Evolutionary conservation across 192 early-diverging fungal genomes (phyloP), one percentile per base, ranked within the genome.

Genomic region (Obelidium mucronatum): DNA sequence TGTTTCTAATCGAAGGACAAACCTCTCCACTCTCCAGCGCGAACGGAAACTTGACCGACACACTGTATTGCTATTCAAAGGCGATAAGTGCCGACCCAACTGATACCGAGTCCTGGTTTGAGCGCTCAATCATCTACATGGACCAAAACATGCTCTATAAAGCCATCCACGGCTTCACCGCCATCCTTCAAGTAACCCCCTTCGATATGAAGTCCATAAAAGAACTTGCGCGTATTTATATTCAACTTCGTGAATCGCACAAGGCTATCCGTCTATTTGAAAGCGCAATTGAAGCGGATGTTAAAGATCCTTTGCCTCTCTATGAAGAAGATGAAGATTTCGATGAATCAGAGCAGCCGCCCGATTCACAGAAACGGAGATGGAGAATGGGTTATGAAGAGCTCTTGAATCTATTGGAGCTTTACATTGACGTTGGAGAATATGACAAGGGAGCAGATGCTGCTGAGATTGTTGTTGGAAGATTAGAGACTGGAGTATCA

Each of bases 361-460:
- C 52, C 26, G n/a, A n/a, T n/a, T n/a, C n/a, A n/a, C n/a, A n/a
- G n/a, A 34, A 37, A 28, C 5, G 51, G 40, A 62, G 53, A 5
- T 74, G 69, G 44, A 76, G 86, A 11, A 83, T 96, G 72, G 83
- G 93, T 69, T 94, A 90, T 77, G 87, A 94, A 39, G 96, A 97
- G 63, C 75, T 99, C 34, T 92, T 95, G 78, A 93, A 94, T 83
- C 78, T 96, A 56, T 90, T 91, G 40, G 95, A 97, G 72, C 79
- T 98, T 15, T 95, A 95, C 64, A 86, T 97, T 22, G 86, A 93
- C 67, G 79, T 85, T 34, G 86, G 87, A 42, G 93, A 96, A 65
- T 95, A 93, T 75, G 90, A 92, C 53, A 85, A 86, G 53, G 89
- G 91, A 3, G 77, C 95, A 0, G 78, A 82, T 22, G 86, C 89